Base-by-base conservation (phyloP, 495 filamentous ascomycete species). In the Articulospora tetracladia region DNA sequence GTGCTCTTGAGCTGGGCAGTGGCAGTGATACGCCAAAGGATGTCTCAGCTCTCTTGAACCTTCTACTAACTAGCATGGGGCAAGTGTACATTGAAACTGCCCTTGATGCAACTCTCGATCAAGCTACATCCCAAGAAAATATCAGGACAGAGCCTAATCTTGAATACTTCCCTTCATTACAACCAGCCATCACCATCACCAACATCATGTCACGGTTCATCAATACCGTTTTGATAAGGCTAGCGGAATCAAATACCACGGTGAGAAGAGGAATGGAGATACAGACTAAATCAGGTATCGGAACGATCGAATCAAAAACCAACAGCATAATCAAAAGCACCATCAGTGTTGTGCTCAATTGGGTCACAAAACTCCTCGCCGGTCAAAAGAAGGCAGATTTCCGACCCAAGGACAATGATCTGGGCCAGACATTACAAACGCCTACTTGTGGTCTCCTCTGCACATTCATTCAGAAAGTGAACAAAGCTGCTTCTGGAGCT, bases 51-150 rank as follows among this genome's bases (percentile, higher is more conserved):
- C 79, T 97, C 19, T 77, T 97, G 41, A 89, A 87, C 70, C 83
- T 98, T 8, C 83, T 99, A 1, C 81, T 97, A 24, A 83, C 86
- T 17, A 88, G 89, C 61, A 94, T 97, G 89, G 92, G 91, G 53
- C 92, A 95, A 66, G 88, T 92, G 36, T 99, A 98, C 67, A 78
- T 99, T 27, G 95, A 99, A 67, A 93, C 96, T 1, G 90, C 90
- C 28, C 82, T 99, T 4, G 94, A 98, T 67, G 90, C 92, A 57
- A 89, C 89, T 41, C 78, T 87, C 50, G 91, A 96, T 67, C 75
- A 79, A 53, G 87, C 91, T 55, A 78, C 84, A 13, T 78, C 87
- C 3, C 90, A 94, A 68, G 91, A 96, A 68, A 82, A 78, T 53
- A 72, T 79, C 17, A 96, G 90, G 68, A 83, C 76, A 15, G 95